A percentile compares a stretch with the other conserved stretches of the same genome.
Evolutionary conservation across 2,329 filamentous ascomycete species (phyloP).

Genomic region (Cryphonectria japonica): DNA sequence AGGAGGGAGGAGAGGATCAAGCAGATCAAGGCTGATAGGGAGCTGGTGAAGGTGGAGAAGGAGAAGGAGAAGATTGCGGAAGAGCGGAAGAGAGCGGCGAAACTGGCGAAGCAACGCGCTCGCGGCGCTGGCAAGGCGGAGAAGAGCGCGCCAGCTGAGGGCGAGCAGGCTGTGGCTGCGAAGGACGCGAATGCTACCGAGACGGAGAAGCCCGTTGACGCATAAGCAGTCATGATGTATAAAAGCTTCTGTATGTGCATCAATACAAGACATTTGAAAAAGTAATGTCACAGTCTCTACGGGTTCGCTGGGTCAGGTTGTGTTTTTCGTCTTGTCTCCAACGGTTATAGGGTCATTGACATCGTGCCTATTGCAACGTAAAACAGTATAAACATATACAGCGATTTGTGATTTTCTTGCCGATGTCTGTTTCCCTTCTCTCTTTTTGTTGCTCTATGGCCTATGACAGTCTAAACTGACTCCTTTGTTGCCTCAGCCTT

Average conservation of each 20-base stretch:
- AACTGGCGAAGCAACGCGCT: conserved; percentile 30
- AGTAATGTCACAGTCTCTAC: background rate
- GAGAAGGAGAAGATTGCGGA: conserved; percentile 33
- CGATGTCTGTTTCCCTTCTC: background rate
- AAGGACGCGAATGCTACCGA: conserved; percentile 1
- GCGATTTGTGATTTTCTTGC: background rate
- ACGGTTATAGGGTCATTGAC: background rate
- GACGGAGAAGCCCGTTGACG: background rate
- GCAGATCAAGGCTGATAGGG: conserved; percentile 31
- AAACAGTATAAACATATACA: background rate
- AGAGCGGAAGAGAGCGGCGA: conserved; percentile 32
- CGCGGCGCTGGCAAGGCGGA: conserved; percentile 27
- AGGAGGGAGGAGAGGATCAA: conserved; percentile 24
- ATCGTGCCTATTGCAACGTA: background rate
- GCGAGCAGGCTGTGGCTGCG: conserved; percentile 11
- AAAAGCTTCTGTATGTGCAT: background rate
- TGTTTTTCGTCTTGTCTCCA: background rate
- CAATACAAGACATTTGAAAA: background rate
- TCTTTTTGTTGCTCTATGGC: background rate
- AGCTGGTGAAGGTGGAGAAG: conserved; percentile 33
- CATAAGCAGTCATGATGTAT: background rate
- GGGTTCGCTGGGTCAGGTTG: background rate
- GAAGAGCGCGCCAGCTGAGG: conserved; percentile 27
- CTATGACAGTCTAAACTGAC: background rate
- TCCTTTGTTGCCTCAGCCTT: conserved; percentile 25